These are phyloP conservation scores for Eleusine indica DNA, from an alignment of 176 grass and related monocot species.

Conservation along the genomic window DNA sequence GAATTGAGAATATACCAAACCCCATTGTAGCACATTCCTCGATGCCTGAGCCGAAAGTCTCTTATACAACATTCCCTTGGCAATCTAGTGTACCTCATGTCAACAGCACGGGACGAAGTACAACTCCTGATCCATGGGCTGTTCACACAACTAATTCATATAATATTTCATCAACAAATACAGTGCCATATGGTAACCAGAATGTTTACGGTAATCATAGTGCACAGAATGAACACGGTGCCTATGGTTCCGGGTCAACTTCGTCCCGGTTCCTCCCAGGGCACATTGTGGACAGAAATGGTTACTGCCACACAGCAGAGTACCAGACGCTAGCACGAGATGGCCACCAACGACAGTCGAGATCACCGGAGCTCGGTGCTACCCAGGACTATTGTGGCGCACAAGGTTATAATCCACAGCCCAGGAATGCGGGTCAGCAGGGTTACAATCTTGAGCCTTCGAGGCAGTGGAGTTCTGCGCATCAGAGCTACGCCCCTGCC, in stretches of 20 bases:
- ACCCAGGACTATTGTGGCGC: conserved; percentile 35
- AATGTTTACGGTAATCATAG: conserved; percentile 48
- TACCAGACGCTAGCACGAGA: conserved; percentile 10
- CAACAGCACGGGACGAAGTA: conserved; percentile 6
- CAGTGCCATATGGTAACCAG: conserved; percentile 34
- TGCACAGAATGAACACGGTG: conserved; percentile 25
- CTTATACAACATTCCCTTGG: conserved; percentile 46
- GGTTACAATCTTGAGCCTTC: conserved; percentile 29
- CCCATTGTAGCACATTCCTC: conserved; percentile 18
- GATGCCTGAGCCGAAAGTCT: conserved; percentile 33
- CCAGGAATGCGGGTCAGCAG: conserved; percentile 17
- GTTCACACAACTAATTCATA: conserved; percentile 15
- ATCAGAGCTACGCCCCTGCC: not conserved
- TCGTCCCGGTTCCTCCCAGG: conserved; percentile 24
- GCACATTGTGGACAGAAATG: conserved; percentile 34
- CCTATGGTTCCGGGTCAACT: conserved; percentile 10
- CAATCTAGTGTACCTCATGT: conserved; percentile 33
- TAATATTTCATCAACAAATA: conserved; percentile 28
- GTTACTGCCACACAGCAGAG: not conserved
- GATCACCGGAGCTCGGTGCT: conserved; percentile 47
- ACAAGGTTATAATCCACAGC: conserved; percentile 2
- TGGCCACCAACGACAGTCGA: not conserved
- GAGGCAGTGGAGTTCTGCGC: not conserved
- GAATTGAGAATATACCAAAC: conserved; percentile 34
- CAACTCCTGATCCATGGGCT: conserved; percentile 45